Conservation (phyloP, 225 moss, liverwort and hornwort genomes). For the Pseudisothecium myosuroides region DNA sequence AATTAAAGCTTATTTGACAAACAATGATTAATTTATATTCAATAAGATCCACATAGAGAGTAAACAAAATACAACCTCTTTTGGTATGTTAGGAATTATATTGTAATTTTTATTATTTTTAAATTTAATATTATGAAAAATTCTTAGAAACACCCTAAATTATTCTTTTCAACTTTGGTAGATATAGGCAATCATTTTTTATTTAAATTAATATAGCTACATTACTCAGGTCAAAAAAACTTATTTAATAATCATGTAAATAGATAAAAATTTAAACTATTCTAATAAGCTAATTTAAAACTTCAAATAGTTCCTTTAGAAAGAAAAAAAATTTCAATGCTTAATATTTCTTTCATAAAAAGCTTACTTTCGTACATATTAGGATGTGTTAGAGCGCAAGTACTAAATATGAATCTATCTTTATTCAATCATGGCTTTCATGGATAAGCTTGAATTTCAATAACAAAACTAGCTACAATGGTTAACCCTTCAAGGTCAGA, state of each 20-base stretch:
- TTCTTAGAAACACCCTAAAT: not conserved
- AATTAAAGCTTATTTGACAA: not conserved
- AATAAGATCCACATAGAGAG: not conserved
- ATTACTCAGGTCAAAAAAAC: not conserved
- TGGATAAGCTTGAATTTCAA: not conserved
- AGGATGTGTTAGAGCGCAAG: not conserved
- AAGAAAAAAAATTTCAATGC: not conserved
- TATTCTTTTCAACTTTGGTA: not conserved
- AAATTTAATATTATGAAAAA: not conserved
- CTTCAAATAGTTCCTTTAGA: too few relatives aligned
- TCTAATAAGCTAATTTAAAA: too few relatives aligned
- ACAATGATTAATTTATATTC: not conserved
- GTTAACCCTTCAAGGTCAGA: too few relatives aligned
- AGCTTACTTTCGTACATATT: not conserved
- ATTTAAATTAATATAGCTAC: not conserved
- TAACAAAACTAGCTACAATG: accelerated
- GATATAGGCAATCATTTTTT: not conserved
- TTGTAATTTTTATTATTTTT: not conserved
- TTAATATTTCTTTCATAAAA: not conserved
- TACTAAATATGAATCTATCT: not conserved
- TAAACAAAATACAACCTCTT: not conserved
- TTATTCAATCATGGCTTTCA: not conserved
- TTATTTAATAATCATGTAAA: not conserved
- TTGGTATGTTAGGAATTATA: not conserved
- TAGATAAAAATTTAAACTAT: not conserved